Evolutionary conservation across 2,329 filamentous ascomycete genomes (phyloP), one percentile per base, ranked within the genome.

Genomic region (Massarina eburnea): DNA sequence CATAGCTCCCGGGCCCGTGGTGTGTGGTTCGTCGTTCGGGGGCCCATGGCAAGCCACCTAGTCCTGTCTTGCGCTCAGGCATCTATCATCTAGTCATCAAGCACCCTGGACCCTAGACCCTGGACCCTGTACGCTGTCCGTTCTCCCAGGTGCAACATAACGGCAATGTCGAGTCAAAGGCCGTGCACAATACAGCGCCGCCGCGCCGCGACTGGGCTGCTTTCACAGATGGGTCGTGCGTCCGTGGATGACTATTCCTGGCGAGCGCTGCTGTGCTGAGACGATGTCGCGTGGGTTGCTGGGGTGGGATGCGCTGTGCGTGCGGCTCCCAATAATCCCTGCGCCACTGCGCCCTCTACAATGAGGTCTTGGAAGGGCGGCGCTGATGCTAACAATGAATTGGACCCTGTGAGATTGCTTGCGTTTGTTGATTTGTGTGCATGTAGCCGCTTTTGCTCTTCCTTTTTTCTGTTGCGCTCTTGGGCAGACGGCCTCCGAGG

Each of bases 61-160:
- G 14, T 7, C 30, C 5, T 26, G 24, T 26, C 30, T 36, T 21
- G 19, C 35, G 35, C 35, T 38, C 35, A 38, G 35, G 35, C 35
- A 38, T 22, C 48, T 58, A 54, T 54, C 57, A 58, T 62, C 59
- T 64, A 61, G 55, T 64, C 58, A 62, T 64, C 57, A 22, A 20
- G 48, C 51, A 56, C 57, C 54, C 52, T 46, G 51, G 41, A 51
- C 47, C 41, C 45, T 57, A 50, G n/a, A n/a, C n/a, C n/a, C n/a
- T n/a, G n/a, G n/a, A n/a, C n/a, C n/a, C n/a, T 46, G 49, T 50
- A 50, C 33, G 27, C 27, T 4, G 27, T 30, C 27, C 27, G 9
- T 8, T 30, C 27, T 14, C n/a, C 27, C 27, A 30, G 12, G n/a
- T 7, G 9, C 27, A 30, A 26, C 6, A 30, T 22, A 42, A 46